Percentiles rank a stretch among this genome's conserved stretches.
Evolutionary conservation across 805 yeast species (phyloP).

Genomic region (Spathaspora arborariae): DNA sequence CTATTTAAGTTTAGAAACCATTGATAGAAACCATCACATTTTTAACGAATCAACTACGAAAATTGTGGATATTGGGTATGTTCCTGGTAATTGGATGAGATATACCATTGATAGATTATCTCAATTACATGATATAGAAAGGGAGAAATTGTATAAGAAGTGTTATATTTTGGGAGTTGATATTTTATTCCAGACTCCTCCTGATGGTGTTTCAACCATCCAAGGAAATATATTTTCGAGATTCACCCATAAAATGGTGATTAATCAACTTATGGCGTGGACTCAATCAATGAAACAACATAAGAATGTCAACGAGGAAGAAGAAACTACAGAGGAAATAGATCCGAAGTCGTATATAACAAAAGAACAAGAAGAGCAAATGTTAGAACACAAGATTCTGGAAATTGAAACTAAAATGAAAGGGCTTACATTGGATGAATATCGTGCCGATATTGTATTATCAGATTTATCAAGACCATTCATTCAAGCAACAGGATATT

Average conservation of each 20-base stretch:
- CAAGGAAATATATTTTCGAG: constrained; percentile 85
- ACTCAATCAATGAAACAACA: not conserved
- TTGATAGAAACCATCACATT: constrained; percentile 7
- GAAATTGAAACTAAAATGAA: constrained; percentile 8
- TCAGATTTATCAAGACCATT: constrained; percentile 35
- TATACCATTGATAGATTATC: constrained; percentile 26
- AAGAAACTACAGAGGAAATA: constrained; percentile 9
- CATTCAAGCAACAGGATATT: constrained; percentile 34
- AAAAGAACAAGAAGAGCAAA: constrained; percentile 23
- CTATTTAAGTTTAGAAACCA: not conserved
- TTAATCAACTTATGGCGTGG: constrained; percentile 19
- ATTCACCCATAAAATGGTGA: constrained; percentile 22
- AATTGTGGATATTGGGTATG: constrained; percentile 38
- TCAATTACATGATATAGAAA: constrained; percentile 22
- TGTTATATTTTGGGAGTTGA: constrained; percentile 44
- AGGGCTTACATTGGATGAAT: constrained; percentile 7
- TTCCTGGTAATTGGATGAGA: constrained; percentile 41
- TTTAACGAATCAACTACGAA: constrained; percentile 23
- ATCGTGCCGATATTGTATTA: constrained; percentile 33
- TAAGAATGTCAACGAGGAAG: not conserved
- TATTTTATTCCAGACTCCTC: constrained; percentile 73
- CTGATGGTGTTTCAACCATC: constrained; percentile 70
- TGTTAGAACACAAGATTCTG: constrained; percentile 19
- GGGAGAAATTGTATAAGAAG: constrained; percentile 20
- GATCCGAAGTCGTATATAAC: constrained; percentile 21